Evolutionary conservation across 2,329 filamentous ascomycete species (phyloP).

Genomic region (Teratosphaeriaceae sp.): DNA sequence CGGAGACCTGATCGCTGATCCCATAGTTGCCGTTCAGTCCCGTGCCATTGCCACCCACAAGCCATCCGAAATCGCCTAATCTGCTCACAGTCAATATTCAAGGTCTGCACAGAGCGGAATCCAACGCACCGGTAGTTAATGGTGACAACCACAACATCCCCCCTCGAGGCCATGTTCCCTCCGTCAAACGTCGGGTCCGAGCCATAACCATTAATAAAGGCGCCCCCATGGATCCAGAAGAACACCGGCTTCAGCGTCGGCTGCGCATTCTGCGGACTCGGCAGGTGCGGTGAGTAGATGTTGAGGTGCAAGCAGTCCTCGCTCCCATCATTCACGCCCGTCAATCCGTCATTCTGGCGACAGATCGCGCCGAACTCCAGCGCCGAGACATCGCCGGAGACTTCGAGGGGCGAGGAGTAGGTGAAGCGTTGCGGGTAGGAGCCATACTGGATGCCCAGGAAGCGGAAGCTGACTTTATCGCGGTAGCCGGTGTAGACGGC

Average conservation of each 20-base stretch:
- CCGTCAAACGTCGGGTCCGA: not conserved
- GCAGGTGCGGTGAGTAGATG: conserved; percentile 1
- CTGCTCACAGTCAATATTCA: not conserved
- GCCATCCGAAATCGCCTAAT: not conserved
- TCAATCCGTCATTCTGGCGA: not conserved
- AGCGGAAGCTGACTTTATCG: conserved; percentile 1
- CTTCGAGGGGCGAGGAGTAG: not conserved
- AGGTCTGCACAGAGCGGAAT: not conserved
- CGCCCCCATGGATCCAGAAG: conserved; percentile 1
- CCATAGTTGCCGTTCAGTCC: conserved; percentile 3
- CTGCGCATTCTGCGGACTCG: not conserved
- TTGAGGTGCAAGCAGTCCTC: conserved; percentile 1
- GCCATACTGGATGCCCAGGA: conserved; percentile 2
- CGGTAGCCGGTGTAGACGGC: conserved; percentile 2
- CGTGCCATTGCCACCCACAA: not conserved
- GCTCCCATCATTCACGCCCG: not conserved
- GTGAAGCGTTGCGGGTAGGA: conserved; percentile 1
- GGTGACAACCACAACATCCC: not conserved
- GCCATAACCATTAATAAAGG: not conserved
- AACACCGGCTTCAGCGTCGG: not conserved
- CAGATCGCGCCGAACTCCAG: conserved; percentile 1
- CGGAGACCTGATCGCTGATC: conserved; percentile 48
- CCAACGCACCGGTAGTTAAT: not conserved
- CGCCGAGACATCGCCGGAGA: not conserved
- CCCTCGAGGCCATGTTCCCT: not conserved